Base-by-base conservation (phyloP, 352 stramenopile genomes). In the Pythium scleroteichum region DNA sequence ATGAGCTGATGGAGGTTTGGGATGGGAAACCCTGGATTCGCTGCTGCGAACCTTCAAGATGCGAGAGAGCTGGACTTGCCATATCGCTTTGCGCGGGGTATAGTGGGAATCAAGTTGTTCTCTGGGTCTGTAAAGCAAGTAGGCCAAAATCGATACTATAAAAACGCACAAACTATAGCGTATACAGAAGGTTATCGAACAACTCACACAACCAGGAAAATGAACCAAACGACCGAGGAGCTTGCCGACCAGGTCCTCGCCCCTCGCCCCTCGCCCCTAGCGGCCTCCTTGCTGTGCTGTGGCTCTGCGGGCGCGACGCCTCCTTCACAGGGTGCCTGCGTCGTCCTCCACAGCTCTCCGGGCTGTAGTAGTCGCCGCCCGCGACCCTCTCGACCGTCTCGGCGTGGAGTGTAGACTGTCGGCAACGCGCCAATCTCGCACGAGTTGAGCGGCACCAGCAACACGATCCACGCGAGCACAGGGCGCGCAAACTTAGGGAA, bases 391-490 rank as follows among this genome's bases (percentile, higher is more conserved):
- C 22, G 27, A 60, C 53, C 16, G 64, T 73, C 5, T 64, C 68
- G 22, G 71, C 68, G 35, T 69, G 73, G 41, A 78, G 39, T 23
- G 35, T 69, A 76, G 41, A 78, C 29, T 23, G 55, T 71, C 2
- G 71, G 64, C 8, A 78, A 44, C 12, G 68, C 59, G 4, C 64
- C 71, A 20, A 59, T 62, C 9, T 59, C 57, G 0, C 67, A 23
- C 26, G 58, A 53, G 45, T 78, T 68, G 33, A 73, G 53, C 42
- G 64, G 57, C n/a, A 53, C 29, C 33, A 22, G n/a, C 9, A 33
- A 42, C 23, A 47, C 45, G 35, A 68, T 17, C 52, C 52, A 62
- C 10, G 22, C 32, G 7, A 62, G 20, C 17, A 62, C 32, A 6
- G n/a, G 8, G 3, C 35, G 47, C 23, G 51, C 17, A 22, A 63